Base-by-base conservation (phyloP, 2,329 filamentous ascomycete genomes). In the Ascocoryne sarcoides region DNA sequence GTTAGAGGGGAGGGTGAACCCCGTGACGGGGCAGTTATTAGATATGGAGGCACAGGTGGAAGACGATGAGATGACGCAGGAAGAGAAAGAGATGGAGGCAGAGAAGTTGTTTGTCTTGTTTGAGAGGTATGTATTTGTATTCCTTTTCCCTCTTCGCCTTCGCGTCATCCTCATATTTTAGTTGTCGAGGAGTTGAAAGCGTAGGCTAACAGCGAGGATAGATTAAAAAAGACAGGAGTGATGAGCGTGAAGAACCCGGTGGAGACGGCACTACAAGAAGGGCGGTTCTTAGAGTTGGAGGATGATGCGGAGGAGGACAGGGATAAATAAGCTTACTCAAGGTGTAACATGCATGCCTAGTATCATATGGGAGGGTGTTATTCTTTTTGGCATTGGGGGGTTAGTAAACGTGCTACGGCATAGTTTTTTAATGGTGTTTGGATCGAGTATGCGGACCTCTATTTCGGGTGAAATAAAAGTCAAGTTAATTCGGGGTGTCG, bases 41-140 rank as follows among this genome's bases (percentile, higher is more conserved):
- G 56, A 48, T 40, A 51, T 37, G 50, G 59, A 52, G 36, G 48
- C 49, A 18, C 51, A 31, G 12, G 49, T 75, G 5, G 65, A 76
- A 3, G 61, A 68, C 9, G 76, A 78, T 1, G 76, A 84, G 36
- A 95, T 96, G 90, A 92, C 84, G 0, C 69, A 84, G 34, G 88
- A 89, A 49, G 90, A 96, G 65, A 95, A 90, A 61, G 85, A 95
- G 61, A 71, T 84, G 43, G 92, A 98, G 28, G 57, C 57, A 3
- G 57, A 59, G 45, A 55, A 43, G 36, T 31, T 59, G 30, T 58
- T 58, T 48, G 55, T 58, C 17, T 42, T 59, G 10, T 58, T 59
- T 43, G 57, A 59, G 18, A 52, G 56, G 56, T 59, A 45, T 36
- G 45, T 44, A 17, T 14, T 10, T 43, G 16, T 15, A 8, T 7